Conservation (phyloP, 2,329 filamentous ascomycete genomes). For the Tetracladium maxilliforme region DNA sequence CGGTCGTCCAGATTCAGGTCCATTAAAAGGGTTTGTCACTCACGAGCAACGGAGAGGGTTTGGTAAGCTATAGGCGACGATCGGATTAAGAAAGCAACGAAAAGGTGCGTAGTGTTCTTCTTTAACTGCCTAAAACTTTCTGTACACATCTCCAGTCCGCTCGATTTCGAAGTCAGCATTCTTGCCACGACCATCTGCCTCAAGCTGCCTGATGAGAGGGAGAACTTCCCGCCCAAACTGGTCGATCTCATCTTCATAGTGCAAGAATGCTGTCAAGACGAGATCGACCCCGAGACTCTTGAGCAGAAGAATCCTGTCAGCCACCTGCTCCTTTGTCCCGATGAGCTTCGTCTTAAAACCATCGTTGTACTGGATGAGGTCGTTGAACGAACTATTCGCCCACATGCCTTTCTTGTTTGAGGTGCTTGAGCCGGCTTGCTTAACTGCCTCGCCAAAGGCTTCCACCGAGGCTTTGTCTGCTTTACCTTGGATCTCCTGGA, state of each 20-base stretch:
- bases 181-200: constrained; percentile 29
- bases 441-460: constrained; percentile 30
- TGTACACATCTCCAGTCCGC: constrained; percentile 30
- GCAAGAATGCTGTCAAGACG: constrained; percentile 29
- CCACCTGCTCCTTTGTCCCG: constrained; percentile 33
- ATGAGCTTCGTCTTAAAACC: constrained; percentile 40
- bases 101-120: too few species aligned
- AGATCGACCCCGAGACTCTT: constrained; percentile 28
- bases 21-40: too few species aligned
- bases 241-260: constrained; percentile 36
- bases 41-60: too few species aligned
- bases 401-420: constrained; percentile 34
- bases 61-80: too few species aligned
- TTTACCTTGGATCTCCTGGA: constrained; percentile 36
- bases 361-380: constrained; percentile 38
- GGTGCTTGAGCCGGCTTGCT: constrained; percentile 31
- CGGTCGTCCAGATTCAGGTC: too few species aligned
- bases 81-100: too few species aligned
- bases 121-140: too few species aligned
- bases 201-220: constrained; percentile 28
- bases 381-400: constrained; percentile 33
- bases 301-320: constrained; percentile 29
- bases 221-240: constrained; percentile 29
- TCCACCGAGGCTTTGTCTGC: constrained; percentile 32
- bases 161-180: constrained; percentile 28